A percentile compares a stretch with the other conserved stretches of the same genome.
These are phyloP conservation scores for Alternaria longipes DNA, from an alignment of 2,329 filamentous ascomycete species.

Conservation along the genomic window DNA sequence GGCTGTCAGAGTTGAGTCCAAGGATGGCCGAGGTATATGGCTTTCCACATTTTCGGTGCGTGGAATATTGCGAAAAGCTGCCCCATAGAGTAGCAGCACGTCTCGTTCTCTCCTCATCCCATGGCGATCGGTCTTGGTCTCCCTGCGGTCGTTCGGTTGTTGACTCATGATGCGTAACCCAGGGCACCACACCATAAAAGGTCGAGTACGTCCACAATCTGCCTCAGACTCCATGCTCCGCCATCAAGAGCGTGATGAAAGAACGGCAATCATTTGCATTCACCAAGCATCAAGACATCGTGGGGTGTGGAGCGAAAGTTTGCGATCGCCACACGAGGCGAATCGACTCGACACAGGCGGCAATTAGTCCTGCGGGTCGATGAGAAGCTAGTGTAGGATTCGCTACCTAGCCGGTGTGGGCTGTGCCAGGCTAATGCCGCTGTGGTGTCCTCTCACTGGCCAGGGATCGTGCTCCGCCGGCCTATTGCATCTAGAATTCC, in stretches of 20 bases:
- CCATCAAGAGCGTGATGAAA: neutral
- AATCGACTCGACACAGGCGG: constrained; percentile 8
- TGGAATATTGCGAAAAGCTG: constrained; percentile 36
- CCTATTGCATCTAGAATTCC: neutral
- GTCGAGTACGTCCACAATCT: neutral
- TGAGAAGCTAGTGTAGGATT: constrained; percentile 6
- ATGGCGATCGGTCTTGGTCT: constrained; percentile 11
- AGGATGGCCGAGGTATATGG: constrained; percentile 31
- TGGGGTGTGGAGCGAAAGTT: constrained; percentile 16
- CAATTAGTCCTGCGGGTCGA: neutral
- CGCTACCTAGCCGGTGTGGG: neutral
- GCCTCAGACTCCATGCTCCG: neutral
- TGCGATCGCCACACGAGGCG: constrained; percentile 16
- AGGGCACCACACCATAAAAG: neutral
- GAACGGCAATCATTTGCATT: neutral
- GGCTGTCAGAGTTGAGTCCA: constrained; percentile 44
- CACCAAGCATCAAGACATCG: neutral
- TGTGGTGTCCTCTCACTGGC: neutral
- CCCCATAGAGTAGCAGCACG: constrained; percentile 36
- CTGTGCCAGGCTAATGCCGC: neutral
- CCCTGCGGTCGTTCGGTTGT: constrained; percentile 3
- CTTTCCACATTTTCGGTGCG: constrained; percentile 23
- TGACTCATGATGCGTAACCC: constrained; percentile 11
- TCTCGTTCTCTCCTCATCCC: constrained; percentile 40
- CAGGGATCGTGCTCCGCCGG: neutral